Base-by-base conservation (phyloP, 208 protist genomes). In the Wallacemonas sp. region DNA sequence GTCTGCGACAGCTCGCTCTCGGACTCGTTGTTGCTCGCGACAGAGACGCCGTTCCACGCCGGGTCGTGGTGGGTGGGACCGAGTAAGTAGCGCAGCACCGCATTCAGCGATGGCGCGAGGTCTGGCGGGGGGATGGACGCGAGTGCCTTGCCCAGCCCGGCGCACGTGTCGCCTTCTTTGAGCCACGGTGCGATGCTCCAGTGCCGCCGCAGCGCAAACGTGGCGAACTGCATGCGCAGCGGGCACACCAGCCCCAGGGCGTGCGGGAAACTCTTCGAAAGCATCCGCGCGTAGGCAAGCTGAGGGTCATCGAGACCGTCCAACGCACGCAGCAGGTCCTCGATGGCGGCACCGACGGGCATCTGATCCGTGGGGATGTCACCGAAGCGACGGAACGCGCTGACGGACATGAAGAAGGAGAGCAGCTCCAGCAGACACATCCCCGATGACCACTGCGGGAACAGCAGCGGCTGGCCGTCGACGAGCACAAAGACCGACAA, bases 401-500 rank as follows among this genome's bases (percentile, higher is more conserved):
- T 65, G 17, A 70, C 67, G 52, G 62, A 69, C 3, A 86, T 65
- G 61, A 88, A 85, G 52, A 85, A 44, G 33, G 76, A 61, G 38
- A 92, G 74, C 11, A 86, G 71, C 3, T 66, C 67, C 44, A 83
- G 38, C 52, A 88, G 48, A 60, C 86, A 87, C 23, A 65, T 70
- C 36, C 72, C 69, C 16, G 44, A 48, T 23, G 61, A 54, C 34
- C 56, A 69, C 30, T 58, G 46, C 19, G 72, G 73, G 23, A 70
- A 68, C 41, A 93, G 52, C 60, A 93, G 36, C n/a, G 48, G 62
- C 61, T 38, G 52, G 26, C 76, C 78, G 41, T 93, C 68, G 30
- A 89, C 66, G 17, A 69, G 61, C 21, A 89, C 64, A 77, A 78
- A 84, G 30, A 72, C 78, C 27, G 68, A 81, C 29, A 85, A 78